Conservation (phyloP, 108 stramenopile species). For the Skeletonema tropicum region DNA sequence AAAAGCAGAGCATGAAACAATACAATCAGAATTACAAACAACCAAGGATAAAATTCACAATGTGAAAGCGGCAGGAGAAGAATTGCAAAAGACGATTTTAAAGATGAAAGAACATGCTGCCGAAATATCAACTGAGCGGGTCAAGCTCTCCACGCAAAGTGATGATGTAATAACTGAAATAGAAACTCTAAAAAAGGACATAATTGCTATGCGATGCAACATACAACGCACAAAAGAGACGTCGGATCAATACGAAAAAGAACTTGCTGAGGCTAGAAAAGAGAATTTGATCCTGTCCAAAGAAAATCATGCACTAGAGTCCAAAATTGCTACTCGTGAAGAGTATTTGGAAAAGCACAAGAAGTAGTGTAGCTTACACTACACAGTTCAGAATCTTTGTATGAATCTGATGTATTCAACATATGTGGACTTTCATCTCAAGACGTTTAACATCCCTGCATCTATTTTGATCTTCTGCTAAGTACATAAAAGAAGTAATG, state of each 20-base stretch:
- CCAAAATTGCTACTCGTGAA: conserved; percentile 9
- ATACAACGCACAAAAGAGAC: background rate
- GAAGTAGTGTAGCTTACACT: background rate
- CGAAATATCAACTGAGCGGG: conserved; percentile 14
- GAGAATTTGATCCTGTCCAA: conserved; percentile 11
- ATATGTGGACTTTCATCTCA: background rate
- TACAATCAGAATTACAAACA: conserved; percentile 11
- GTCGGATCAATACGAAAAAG: conserved; percentile 1
- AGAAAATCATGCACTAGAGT: conserved; percentile 12
- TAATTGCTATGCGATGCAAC: background rate
- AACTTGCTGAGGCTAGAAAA: background rate
- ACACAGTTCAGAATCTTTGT: no score
- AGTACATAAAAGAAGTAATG: no score
- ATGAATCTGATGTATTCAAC: background rate
- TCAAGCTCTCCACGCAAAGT: conserved; percentile 12
- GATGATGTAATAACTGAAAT: conserved; percentile 9
- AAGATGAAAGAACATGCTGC: conserved; percentile 19
- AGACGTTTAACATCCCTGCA: no score
- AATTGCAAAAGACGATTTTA: conserved; percentile 7
- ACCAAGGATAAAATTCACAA: conserved; percentile 1
- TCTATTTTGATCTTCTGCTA: no score
- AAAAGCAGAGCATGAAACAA: background rate
- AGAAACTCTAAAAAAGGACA: background rate
- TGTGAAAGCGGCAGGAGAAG: background rate
- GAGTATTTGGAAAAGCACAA: conserved; percentile 5